These are phyloP conservation scores for Phytopythium boreale DNA, from an alignment of 352 stramenopile species.

Conservation along the genomic window DNA sequence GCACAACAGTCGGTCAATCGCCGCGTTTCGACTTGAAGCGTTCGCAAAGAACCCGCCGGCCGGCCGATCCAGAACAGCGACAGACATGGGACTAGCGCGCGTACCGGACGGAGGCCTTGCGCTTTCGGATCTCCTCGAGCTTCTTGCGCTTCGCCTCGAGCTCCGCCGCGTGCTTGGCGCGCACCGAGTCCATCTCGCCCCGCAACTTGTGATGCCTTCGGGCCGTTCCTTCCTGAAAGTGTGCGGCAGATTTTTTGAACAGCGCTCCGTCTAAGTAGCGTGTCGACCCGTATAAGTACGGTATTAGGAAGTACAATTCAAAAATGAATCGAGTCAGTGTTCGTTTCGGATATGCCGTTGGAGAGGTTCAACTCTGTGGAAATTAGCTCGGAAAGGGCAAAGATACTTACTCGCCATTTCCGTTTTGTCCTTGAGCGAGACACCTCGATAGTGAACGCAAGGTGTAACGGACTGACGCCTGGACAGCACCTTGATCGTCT, in stretches of 20 bases:
- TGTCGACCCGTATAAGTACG: neutral
- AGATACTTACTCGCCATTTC: too few relatives aligned
- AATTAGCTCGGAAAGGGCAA: too few relatives aligned
- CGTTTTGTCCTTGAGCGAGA: neutral
- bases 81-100: neutral
- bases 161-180: conserved; percentile 81
- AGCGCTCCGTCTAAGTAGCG: neutral
- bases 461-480: too few relatives aligned
- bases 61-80: neutral
- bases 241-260: neutral
- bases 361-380: neutral
- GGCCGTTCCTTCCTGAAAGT: too few relatives aligned
- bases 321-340: neutral
- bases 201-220: too few relatives aligned
- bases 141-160: conserved; percentile 88
- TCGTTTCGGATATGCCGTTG: neutral
- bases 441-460: neutral
- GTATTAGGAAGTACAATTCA: neutral
- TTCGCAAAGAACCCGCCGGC: neutral
- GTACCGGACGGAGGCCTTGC: conserved; percentile 76
- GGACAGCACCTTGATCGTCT: too few relatives aligned
- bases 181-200: conserved; percentile 55
- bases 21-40: neutral
- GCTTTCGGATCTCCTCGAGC: conserved; percentile 87
- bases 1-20: neutral